These are phyloP conservation scores for Sporothrix mexicana DNA, from an alignment of 2,329 filamentous ascomycete species.

Conservation along the genomic window DNA sequence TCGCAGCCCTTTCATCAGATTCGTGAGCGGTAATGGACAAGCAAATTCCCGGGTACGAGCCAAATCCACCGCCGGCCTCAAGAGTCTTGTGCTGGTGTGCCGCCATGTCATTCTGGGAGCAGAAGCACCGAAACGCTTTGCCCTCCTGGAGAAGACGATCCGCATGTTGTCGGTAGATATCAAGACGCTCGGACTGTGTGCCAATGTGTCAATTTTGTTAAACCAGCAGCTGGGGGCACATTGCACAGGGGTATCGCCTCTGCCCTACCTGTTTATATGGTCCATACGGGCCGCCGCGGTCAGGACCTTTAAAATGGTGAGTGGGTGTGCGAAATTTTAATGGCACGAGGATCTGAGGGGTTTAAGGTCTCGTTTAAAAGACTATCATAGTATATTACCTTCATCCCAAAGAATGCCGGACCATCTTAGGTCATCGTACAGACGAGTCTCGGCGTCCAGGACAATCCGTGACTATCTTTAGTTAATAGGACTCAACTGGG, in stretches of 20 bases:
- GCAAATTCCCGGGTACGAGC: constrained; percentile 70
- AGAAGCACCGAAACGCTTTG: constrained; percentile 93
- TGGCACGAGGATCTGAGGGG: no score
- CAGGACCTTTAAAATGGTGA: constrained; percentile 64
- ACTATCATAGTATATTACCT: constrained; percentile 54
- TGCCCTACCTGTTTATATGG: constrained; percentile 78
- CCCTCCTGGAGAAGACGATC: constrained; percentile 70
- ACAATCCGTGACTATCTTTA: constrained; percentile 74
- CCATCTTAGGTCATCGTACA: constrained; percentile 85
- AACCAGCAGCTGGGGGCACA: background rate
- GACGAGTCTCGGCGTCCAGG: constrained; percentile 73
- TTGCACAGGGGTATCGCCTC: background rate
- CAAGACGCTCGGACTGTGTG: constrained; percentile 75
- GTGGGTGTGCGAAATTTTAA: constrained; percentile 9
- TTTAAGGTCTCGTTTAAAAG: no score
- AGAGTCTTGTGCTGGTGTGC: constrained; percentile 68
- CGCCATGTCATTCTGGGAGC: constrained; percentile 72
- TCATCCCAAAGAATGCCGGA: constrained; percentile 93
- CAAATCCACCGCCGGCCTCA: constrained; percentile 52
- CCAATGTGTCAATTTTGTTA: constrained; percentile 22
- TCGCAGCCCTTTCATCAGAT: constrained; percentile 70
- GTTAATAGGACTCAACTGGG: background rate
- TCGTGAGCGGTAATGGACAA: constrained; percentile 68
- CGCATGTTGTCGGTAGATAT: constrained; percentile 74
- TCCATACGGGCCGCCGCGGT: constrained; percentile 78